phyloP scores from a whole-genome alignment of 2,329 filamentous ascomycete genomes.

The Bipolaris bicolor region DNA sequence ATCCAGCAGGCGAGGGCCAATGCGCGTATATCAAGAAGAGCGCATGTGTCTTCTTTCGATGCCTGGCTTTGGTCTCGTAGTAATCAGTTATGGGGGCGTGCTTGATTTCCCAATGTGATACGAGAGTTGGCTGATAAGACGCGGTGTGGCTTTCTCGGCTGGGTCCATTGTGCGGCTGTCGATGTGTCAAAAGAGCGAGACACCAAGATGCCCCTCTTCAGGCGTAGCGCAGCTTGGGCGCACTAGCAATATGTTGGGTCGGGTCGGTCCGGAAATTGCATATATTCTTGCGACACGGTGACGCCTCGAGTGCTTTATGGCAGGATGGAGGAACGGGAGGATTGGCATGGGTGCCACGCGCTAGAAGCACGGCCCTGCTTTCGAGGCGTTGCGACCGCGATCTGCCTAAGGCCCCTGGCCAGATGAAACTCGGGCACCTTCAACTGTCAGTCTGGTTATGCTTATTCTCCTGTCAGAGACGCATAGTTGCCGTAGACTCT shows the following conservation, averaged over 20 bases:
- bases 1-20: conserved; percentile 23
- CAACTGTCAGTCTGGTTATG: conserved; percentile 2
- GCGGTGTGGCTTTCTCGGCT: neutral
- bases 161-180: neutral
- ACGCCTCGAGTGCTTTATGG: neutral
- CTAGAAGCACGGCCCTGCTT: conserved; percentile 9
- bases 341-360: conserved; percentile 3
- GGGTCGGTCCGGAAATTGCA: conserved; percentile 5
- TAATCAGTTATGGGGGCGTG: neutral
- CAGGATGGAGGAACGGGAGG: neutral
- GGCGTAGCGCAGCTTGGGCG: neutral
- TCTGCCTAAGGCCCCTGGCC: conserved; percentile 5
- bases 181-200: conserved; percentile 5
- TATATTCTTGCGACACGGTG: neutral
- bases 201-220: neutral
- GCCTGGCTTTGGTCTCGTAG: neutral
- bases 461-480: neutral
- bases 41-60: conserved; percentile 4
- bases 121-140: neutral
- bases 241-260: neutral
- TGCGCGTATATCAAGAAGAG: conserved; percentile 12
- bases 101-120: neutral
- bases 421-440: conserved; percentile 1
- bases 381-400: conserved; percentile 5
- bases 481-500: conserved; percentile 6